Base-by-base conservation (phyloP, 768 basidiomycete species). In the Pisolithus albus region DNA sequence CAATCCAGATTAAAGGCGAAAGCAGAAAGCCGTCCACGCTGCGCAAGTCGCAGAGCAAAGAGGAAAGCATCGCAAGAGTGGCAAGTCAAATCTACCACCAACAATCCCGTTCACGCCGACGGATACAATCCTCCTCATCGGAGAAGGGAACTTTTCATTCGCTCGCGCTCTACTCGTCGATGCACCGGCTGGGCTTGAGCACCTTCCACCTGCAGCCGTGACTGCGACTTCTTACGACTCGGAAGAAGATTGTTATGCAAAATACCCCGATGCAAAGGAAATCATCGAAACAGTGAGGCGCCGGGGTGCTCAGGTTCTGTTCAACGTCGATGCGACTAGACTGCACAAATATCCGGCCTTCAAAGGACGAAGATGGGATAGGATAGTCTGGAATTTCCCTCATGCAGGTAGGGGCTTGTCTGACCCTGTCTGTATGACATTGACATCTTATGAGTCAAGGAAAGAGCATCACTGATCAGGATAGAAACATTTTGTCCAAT, bases 61-160 rank as follows among this genome's bases (percentile, higher is more conserved):
- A 55, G 55, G 46, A 73, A 82, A 63, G 61, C 69, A 61, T 13
- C 34, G 34, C 21, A 73, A 69, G 55, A 61, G 53, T 15, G 62
- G 43, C 7, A 45, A 45, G 28, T 45, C 26, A 23, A n/a, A 45
- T 45, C 23, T 9, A 44, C 43, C 23, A 44, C 43, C 74, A 1
- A 86, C 78, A 0, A 73, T 87, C 8, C 88, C 88, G 0, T 89
- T 88, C 67, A 65, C 64, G 13, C 62, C 79, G 0, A 81, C 78
- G 7, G 84, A 90, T 61, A 79, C 65, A 45, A 84, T 91, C 32
- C 73, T 90, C 19, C 76, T 95, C 28, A 72, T 98, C 48, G 95
- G 94, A 8, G 95, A 98, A 73, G 95, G 92, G 10, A 91, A 97
- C 66, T 97, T 98, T 62, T 95, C 94, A 1, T 98, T 90, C 60